Conservation (phyloP, 2,329 filamentous ascomycete genomes). For the Aspergillus oerlinghausenensis region DNA sequence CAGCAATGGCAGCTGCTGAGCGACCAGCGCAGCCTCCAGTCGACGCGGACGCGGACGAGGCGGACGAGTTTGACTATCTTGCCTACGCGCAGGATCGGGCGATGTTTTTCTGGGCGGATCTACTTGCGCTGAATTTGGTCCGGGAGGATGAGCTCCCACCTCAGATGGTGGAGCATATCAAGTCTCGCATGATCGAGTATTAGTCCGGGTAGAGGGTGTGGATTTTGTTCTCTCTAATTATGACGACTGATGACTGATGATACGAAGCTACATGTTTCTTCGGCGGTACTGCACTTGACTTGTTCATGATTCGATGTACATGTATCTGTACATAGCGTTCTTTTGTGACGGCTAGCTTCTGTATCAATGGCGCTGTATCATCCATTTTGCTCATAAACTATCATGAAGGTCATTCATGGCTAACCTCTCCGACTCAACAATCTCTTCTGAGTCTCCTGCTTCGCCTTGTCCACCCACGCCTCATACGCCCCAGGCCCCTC, state of each 20-base stretch:
- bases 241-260: conserved; percentile 8
- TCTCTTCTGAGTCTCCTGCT: conserved; percentile 39
- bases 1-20: conserved; percentile 4
- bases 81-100: conserved; percentile 86
- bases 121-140: conserved; percentile 70
- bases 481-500: conserved; percentile 64
- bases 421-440: conserved; percentile 27
- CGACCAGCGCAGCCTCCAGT: conserved; percentile 21
- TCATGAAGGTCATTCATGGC: not conserved
- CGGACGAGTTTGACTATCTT: conserved; percentile 87
- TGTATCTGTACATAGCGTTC: not conserved
- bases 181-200: conserved; percentile 58
- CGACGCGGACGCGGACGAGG: conserved; percentile 52
- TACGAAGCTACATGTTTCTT: not conserved
- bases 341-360: not conserved
- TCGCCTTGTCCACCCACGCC: conserved; percentile 73
- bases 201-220: conserved; percentile 28
- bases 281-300: not conserved
- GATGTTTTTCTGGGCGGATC: conserved; percentile 92
- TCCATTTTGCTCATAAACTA: not conserved
- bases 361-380: not conserved
- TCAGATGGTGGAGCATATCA: conserved; percentile 60
- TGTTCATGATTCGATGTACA: not conserved
- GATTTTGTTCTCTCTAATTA: not conserved
- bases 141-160: conserved; percentile 70